Percentiles rank a stretch among this genome's conserved stretches.
Conservation (phyloP, 2,329 filamentous ascomycete species). For the Hymenoscyphus fraxineus region DNA sequence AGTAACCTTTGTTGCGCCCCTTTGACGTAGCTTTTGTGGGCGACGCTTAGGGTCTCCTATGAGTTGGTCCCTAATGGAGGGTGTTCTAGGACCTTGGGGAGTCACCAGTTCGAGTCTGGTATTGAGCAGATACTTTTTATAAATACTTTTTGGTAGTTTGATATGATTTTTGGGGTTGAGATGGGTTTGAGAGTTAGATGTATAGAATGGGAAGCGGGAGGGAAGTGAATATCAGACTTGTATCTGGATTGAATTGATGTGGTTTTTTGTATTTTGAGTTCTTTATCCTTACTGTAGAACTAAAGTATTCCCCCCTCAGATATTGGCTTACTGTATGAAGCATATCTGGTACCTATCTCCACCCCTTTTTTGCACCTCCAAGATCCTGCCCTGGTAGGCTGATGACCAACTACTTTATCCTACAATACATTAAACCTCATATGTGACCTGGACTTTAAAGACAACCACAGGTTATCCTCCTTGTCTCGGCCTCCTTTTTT, state of each 20-base stretch:
- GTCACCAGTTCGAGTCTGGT: not conserved
- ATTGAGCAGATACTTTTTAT: not conserved
- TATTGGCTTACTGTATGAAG: not conserved
- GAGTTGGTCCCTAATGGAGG: no score
- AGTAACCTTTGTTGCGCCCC: not conserved
- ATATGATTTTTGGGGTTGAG: no score
- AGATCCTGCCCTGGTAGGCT: not conserved
- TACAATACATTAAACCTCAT: not conserved
- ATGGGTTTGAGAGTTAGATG: no score
- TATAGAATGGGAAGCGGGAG: no score
- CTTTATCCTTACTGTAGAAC: not conserved
- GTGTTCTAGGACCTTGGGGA: not conserved
- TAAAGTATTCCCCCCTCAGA: not conserved
- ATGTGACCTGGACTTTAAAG: not conserved
- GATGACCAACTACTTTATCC: not conserved
- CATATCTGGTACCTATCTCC: not conserved
- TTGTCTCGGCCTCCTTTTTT: not conserved
- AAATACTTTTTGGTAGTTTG: not conserved
- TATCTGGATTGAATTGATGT: no score
- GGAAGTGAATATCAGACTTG: no score
- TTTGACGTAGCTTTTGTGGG: not conserved
- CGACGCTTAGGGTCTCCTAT: no score
- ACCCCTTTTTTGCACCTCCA: not conserved
- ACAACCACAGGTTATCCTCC: not conserved
- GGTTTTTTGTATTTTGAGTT: not conserved